Evolutionary conservation across 2,329 filamentous ascomycete genomes (phyloP).

Genomic region (Akanthomyces lecanii): DNA sequence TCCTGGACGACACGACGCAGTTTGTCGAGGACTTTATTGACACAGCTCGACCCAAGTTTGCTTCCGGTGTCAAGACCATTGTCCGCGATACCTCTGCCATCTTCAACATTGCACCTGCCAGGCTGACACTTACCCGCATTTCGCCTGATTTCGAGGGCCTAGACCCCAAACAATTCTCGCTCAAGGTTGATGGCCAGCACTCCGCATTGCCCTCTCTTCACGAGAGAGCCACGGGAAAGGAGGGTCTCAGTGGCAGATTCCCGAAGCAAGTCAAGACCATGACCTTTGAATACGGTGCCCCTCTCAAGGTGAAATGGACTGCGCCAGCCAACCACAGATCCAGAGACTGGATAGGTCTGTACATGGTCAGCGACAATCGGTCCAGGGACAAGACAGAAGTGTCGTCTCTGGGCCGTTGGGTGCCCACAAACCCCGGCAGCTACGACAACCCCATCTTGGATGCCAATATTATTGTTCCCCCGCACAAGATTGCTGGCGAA

Average conservation of each 20-base stretch:
- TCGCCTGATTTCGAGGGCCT: constrained; percentile 75
- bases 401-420: constrained; percentile 83
- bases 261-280: constrained; percentile 69
- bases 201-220: constrained; percentile 45
- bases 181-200: constrained; percentile 67
- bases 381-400: constrained; percentile 81
- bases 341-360: constrained; percentile 93
- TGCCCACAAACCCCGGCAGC: constrained; percentile 69
- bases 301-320: constrained; percentile 85
- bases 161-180: constrained; percentile 73
- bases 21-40: constrained; percentile 91
- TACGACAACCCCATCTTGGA: constrained; percentile 76
- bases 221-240: constrained; percentile 65
- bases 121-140: constrained; percentile 76
- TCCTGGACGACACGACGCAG: constrained; percentile 79
- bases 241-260: constrained; percentile 65
- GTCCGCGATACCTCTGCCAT: constrained; percentile 82
- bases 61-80: constrained; percentile 79
- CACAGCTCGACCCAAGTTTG: constrained; percentile 76
- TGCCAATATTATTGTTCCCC: constrained; percentile 67
- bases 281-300: constrained; percentile 82
- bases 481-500: constrained; percentile 55
- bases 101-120: constrained; percentile 84
- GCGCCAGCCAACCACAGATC: constrained; percentile 83
- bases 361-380: constrained; percentile 91